Evolutionary conservation across 495 filamentous ascomycete species (phyloP).

Genomic region (Pseudotulostoma volvatum): DNA sequence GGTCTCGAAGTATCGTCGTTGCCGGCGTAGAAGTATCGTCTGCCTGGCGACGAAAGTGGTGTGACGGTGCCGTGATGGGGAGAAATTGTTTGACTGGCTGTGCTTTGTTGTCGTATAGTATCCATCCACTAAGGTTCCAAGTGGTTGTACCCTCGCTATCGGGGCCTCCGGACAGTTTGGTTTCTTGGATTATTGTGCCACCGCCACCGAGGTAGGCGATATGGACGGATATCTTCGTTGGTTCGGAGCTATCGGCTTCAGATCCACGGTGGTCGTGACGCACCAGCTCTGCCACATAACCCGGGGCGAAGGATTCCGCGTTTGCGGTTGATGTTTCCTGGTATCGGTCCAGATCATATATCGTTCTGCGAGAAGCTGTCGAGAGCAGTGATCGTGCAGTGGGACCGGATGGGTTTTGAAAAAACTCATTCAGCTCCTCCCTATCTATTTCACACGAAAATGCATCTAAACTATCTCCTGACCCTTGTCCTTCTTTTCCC

Average conservation of each 20-base stretch:
- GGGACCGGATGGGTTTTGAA: constrained; percentile 9
- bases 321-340: not conserved
- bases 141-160: not conserved
- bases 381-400: not conserved
- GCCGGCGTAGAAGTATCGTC: not conserved
- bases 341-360: not conserved
- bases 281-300: no score
- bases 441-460: constrained; percentile 3
- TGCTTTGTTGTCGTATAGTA: not conserved
- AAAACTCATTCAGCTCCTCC: constrained; percentile 1
- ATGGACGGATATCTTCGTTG: not conserved
- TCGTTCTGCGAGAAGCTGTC: not conserved
- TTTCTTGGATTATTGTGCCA: not conserved
- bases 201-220: not conserved
- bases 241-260: no score
- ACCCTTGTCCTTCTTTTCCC: constrained; percentile 8
- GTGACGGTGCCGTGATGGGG: no score
- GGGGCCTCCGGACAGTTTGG: not conserved
- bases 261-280: no score
- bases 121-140: not conserved
- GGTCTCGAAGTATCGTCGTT: not conserved
- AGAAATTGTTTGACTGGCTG: not conserved
- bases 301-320: no score
- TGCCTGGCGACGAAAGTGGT: no score
- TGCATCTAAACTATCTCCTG: constrained; percentile 10